Conservation (phyloP, 2,329 filamentous ascomycete species). For the Xylaria sp. region DNA sequence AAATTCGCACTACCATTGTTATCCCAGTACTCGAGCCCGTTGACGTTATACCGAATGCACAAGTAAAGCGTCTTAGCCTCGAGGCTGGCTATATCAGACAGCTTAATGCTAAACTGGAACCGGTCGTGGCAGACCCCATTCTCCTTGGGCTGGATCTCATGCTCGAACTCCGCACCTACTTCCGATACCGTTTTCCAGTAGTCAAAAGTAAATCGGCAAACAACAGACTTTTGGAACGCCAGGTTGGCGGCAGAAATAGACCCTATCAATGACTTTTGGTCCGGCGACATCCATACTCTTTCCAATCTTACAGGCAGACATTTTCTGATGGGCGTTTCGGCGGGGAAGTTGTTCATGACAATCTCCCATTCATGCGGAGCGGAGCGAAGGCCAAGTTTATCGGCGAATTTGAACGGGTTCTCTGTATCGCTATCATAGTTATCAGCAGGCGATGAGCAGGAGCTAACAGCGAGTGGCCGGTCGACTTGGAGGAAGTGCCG, state of each 20-base stretch:
- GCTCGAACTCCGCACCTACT: constrained; percentile 79
- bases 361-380: constrained; percentile 82
- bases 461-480: constrained; percentile 90
- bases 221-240: constrained; percentile 80
- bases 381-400: constrained; percentile 36
- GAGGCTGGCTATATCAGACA: constrained; percentile 85
- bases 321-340: constrained; percentile 57
- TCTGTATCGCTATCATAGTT: constrained; percentile 81
- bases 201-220: constrained; percentile 92
- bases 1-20: constrained; percentile 86
- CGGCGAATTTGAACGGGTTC: constrained; percentile 70
- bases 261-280: constrained; percentile 82
- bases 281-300: constrained; percentile 76
- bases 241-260: constrained; percentile 81
- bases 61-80: constrained; percentile 90
- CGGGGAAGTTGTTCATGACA: constrained; percentile 74
- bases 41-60: constrained; percentile 82
- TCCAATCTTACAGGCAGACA: constrained; percentile 72
- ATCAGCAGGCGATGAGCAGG: constrained; percentile 85
- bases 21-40: constrained; percentile 87
- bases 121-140: constrained; percentile 68
- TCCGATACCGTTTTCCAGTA: constrained; percentile 99
- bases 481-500: constrained; percentile 94
- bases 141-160: constrained; percentile 66
- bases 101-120: constrained; percentile 90